Conservation (phyloP, 371 early-diverging fungal species). For the Capniomyces stellatus region DNA sequence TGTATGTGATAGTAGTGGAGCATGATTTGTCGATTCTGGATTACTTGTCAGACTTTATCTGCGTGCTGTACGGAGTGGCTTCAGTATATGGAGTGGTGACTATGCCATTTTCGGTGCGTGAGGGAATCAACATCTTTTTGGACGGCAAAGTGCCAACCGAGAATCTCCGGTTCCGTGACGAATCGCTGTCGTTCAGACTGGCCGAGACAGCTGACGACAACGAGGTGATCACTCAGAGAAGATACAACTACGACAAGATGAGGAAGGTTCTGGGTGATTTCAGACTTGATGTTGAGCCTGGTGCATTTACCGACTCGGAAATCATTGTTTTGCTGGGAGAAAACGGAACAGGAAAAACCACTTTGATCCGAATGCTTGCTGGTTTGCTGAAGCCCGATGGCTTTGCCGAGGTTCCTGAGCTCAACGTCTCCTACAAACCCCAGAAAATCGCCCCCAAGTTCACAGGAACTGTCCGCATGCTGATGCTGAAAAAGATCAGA, state of each 20-base stretch:
- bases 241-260: constrained; percentile 81
- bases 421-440: constrained; percentile 94
- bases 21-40: constrained; percentile 99
- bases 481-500: constrained; percentile 89
- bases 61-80: constrained; percentile 97
- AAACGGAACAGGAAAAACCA: constrained; percentile 99
- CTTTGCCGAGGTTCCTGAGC: constrained; percentile 53
- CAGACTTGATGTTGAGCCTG: constrained; percentile 60
- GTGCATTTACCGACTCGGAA: constrained; percentile 94
- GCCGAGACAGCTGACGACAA: constrained; percentile 73
- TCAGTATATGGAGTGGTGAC: constrained; percentile 99
- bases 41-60: constrained; percentile 97
- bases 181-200: constrained; percentile 88
- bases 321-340: constrained; percentile 99
- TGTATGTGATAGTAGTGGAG: constrained; percentile 97
- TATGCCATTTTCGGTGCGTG: constrained; percentile 93
- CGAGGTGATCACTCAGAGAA: constrained; percentile 35
- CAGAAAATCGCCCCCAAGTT: constrained; percentile 98
- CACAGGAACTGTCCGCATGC: constrained; percentile 86
- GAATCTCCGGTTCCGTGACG: constrained; percentile 98
- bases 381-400: constrained; percentile 78
- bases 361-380: constrained; percentile 93
- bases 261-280: constrained; percentile 72
- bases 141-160: constrained; percentile 98
- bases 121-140: constrained; percentile 99